phyloP scores from a whole-genome alignment of 441 rosid species.

The Breynia disticha region DNA sequence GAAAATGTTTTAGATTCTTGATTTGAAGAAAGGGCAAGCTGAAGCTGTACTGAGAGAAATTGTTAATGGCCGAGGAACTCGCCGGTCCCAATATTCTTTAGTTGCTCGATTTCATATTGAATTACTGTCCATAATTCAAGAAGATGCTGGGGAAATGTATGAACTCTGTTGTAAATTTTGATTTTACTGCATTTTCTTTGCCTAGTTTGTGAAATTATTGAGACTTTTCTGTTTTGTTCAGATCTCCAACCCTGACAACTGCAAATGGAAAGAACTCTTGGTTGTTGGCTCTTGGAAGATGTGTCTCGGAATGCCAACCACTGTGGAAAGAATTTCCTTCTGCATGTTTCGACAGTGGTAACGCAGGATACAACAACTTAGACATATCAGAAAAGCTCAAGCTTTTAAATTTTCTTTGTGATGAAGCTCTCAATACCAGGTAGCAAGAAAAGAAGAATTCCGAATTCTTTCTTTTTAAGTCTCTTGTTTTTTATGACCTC shows the following conservation, averaged over 20 bases:
- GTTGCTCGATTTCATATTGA: slow-evolving; percentile 44
- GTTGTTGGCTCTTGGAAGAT: slow-evolving; percentile 47
- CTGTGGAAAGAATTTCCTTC: slow-evolving; percentile 28
- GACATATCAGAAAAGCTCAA: slow-evolving; percentile 44
- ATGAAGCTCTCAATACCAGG: slow-evolving; percentile 63
- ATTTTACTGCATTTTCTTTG: neutral
- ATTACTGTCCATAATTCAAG: slow-evolving; percentile 39
- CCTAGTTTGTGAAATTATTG: slow-evolving; percentile 3
- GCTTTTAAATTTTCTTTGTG: slow-evolving; percentile 68
- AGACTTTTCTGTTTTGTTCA: slow-evolving; percentile 20
- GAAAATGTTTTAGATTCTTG: slow-evolving; percentile 39
- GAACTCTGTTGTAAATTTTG: slow-evolving; percentile 2
- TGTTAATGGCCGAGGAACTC: slow-evolving; percentile 34
- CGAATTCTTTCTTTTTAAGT: neutral
- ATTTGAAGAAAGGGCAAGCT: slow-evolving; percentile 60
- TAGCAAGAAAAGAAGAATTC: slow-evolving; percentile 27
- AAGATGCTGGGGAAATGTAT: slow-evolving; percentile 50
- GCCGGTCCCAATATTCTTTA: slow-evolving; percentile 32
- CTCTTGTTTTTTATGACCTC: neutral
- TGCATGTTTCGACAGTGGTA: slow-evolving; percentile 30
- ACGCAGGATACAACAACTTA: slow-evolving; percentile 41
- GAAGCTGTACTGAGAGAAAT: slow-evolving; percentile 55
- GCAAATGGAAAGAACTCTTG: slow-evolving; percentile 37
- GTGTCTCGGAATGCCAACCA: slow-evolving; percentile 33
- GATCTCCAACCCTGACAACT: slow-evolving; percentile 39